Evolutionary conservation across 192 early-diverging fungal species (phyloP).

Genomic region (Coemansia sp.): DNA sequence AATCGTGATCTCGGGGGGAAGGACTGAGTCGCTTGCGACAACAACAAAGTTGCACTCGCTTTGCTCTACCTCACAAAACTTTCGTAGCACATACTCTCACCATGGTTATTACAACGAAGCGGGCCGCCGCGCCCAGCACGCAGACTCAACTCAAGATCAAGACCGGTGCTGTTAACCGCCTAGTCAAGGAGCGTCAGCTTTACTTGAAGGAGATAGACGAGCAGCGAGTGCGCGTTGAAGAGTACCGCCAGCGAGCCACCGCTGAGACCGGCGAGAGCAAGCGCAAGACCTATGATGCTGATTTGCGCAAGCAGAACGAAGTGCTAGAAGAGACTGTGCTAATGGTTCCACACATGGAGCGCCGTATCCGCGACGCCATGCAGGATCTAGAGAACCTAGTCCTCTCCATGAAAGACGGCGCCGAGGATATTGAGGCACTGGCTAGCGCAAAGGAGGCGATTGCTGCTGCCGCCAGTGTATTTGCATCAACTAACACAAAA

Average conservation of each 20-base stretch:
- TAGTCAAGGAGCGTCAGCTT: slow-evolving; percentile 32
- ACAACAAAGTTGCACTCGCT: background rate
- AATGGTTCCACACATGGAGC: slow-evolving; percentile 51
- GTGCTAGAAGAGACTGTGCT: slow-evolving; percentile 47
- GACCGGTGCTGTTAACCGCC: slow-evolving; percentile 38
- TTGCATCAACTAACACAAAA: background rate
- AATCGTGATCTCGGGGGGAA: background rate
- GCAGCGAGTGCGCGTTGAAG: slow-evolving; percentile 30
- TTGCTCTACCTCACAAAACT: background rate
- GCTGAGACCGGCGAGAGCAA: slow-evolving; percentile 1
- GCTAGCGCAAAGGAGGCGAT: slow-evolving; percentile 6
- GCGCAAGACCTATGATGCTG: slow-evolving; percentile 27
- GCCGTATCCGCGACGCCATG: slow-evolving; percentile 32
- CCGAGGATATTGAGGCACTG: background rate
- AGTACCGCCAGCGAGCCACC: background rate
- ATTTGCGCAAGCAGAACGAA: slow-evolving; percentile 52
- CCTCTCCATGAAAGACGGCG: background rate
- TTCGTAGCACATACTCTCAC: background rate
- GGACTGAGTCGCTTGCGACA: too few species aligned
- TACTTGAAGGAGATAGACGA: slow-evolving; percentile 25
- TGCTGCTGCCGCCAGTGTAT: background rate
- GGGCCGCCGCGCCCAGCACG: background rate
- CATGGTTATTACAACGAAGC: background rate
- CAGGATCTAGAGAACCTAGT: slow-evolving; percentile 43
- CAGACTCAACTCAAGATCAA: slow-evolving; percentile 40